Evolutionary conservation across 306 rosid species (phyloP).

Genomic region (Vicia sativa): DNA sequence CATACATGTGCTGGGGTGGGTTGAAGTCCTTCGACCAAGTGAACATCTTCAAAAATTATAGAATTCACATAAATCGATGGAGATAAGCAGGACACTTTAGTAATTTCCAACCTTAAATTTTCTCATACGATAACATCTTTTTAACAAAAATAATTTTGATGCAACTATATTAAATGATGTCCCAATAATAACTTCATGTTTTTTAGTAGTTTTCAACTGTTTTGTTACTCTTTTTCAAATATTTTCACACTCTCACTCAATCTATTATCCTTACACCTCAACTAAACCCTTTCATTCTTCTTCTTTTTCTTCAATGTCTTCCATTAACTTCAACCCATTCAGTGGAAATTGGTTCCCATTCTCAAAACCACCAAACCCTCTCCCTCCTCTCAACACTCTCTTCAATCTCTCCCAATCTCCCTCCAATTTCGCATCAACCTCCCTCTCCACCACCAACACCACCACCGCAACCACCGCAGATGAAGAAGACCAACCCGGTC

Average conservation of each 20-base stretch:
- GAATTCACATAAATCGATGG: too few species aligned
- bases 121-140: too few species aligned
- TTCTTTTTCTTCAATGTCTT: slow-evolving; percentile 54
- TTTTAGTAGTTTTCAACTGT: too few species aligned
- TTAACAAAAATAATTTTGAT: too few species aligned
- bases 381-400: slow-evolving; percentile 49
- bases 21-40: too few species aligned
- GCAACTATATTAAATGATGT: too few species aligned
- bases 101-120: too few species aligned
- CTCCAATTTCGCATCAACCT: slow-evolving; percentile 67
- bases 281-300: not conserved
- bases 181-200: too few species aligned
- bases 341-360: slow-evolving; percentile 80
- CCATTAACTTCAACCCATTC: slow-evolving; percentile 81
- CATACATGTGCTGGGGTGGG: too few species aligned
- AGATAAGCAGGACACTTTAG: too few species aligned
- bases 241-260: not conserved
- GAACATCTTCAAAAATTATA: too few species aligned
- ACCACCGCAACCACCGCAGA: slow-evolving; percentile 28
- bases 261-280: slow-evolving; percentile 10
- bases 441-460: slow-evolving; percentile 51
- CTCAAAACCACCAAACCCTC: slow-evolving; percentile 66
- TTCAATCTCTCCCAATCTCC: slow-evolving; percentile 40
- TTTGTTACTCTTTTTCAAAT: too few species aligned
- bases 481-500: slow-evolving; percentile 43